Evolutionary conservation across 331 rosid species (phyloP), one percentile per base, ranked within the genome.

Genomic region (Spiraea crenata): DNA sequence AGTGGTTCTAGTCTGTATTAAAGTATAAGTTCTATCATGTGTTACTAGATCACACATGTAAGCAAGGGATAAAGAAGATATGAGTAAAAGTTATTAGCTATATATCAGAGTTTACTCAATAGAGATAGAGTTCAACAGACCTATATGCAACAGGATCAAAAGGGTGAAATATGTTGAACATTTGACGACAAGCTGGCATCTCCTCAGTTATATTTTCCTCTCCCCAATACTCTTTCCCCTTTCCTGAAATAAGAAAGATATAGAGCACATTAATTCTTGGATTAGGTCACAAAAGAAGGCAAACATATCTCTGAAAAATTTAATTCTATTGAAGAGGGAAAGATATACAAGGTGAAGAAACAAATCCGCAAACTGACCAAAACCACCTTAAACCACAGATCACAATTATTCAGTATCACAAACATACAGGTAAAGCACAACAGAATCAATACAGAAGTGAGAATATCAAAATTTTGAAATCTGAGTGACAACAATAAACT

Each of bases 101-200:
- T 25, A 25, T 25, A 25, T 25, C 31, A 25, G 1, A 1, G 2
- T 25, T 25, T 25, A 25, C 31, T 25, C 60, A 37, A 54, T 67
- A 76, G 60, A 60, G 61, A 48, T 74, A 44, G 64, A 56, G 12
- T 75, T 45, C 39, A 47, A 71, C 81, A 82, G 42, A 89, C 99
- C 99, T 91, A 77, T 91, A 95, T 76, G 96, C 99, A 65, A 95
- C 99, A 13, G 99, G 99, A 82, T 95, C 99, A 77, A 67, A 95
- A 44, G 99, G 99, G 69, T 95, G 97, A 88, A 95, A 95, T 79
- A 95, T 89, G 85, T 95, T 95, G 77, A 95, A 83, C 93, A 95
- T 83, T 80, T 87, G 96, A 63, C 86, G 88, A 80, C 96, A 89
- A 48, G 98, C 91, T 45, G 99, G 99, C 91, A 91, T 87, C 85